Conservation (phyloP, 805 yeast genomes). For the Diddensiella transvaalensis region DNA sequence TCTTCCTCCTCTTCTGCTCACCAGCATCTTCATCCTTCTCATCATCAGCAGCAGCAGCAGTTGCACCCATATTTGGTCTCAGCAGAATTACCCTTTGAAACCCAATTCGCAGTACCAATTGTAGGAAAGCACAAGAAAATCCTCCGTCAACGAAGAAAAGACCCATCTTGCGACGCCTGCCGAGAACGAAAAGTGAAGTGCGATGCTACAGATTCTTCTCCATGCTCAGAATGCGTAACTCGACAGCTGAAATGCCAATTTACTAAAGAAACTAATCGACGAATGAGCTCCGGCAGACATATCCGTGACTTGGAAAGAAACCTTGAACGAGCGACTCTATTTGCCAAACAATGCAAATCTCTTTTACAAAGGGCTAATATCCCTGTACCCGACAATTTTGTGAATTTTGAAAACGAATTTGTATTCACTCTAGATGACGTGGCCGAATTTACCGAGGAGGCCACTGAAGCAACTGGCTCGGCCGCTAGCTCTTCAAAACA, state of each 20-base stretch:
- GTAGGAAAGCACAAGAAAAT: conserved; percentile 18
- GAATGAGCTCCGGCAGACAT: conserved; percentile 26
- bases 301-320: conserved; percentile 20
- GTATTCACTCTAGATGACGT: conserved; percentile 12
- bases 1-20: not conserved
- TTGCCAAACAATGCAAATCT: conserved; percentile 14
- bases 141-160: conserved; percentile 30
- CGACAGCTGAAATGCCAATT: conserved; percentile 30
- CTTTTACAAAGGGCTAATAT: conserved; percentile 20
- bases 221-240: conserved; percentile 31
- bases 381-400: conserved; percentile 12
- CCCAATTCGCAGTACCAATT: not conserved
- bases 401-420: not conserved
- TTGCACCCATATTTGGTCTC: no score
- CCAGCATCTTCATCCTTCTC: not conserved
- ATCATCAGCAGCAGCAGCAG: not conserved
- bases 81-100: not conserved
- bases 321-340: conserved; percentile 12
- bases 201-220: conserved; percentile 30
- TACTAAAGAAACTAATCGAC: conserved; percentile 28
- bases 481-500: not conserved
- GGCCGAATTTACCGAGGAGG: not conserved
- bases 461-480: not conserved
- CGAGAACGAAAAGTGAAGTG: conserved; percentile 33
- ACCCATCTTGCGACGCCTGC: conserved; percentile 33